phyloP scores from a whole-genome alignment of 495 filamentous ascomycete genomes.

The Hypoxylon subgilvum region DNA sequence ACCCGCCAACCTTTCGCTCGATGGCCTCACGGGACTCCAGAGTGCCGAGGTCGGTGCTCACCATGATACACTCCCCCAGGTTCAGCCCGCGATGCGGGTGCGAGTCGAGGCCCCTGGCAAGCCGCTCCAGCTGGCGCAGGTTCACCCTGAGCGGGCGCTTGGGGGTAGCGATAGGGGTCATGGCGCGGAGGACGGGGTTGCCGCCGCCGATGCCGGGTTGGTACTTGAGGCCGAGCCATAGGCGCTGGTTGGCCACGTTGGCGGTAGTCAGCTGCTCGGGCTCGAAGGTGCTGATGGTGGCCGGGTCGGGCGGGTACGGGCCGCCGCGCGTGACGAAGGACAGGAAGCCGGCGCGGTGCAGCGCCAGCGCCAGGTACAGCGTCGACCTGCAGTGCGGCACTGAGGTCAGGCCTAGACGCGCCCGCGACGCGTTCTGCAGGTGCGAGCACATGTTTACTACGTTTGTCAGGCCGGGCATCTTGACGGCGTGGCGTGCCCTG shows the following conservation, averaged over 20 bases:
- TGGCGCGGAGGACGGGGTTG: constrained; percentile 76
- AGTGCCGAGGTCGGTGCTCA: constrained; percentile 79
- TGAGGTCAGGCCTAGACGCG: constrained; percentile 84
- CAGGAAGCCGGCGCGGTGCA: constrained; percentile 85
- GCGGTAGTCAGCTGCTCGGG: constrained; percentile 71
- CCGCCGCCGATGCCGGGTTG: constrained; percentile 68
- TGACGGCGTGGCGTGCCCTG: constrained; percentile 10
- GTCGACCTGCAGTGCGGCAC: constrained; percentile 82
- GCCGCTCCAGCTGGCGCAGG: constrained; percentile 60
- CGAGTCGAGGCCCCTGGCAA: constrained; percentile 70
- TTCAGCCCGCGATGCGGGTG: constrained; percentile 73
- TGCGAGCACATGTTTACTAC: constrained; percentile 86
- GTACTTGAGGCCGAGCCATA: constrained; percentile 97
- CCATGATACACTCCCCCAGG: constrained; percentile 82
- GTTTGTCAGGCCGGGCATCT: constrained; percentile 87
- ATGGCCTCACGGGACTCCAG: constrained; percentile 87
- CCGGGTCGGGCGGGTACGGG: constrained; percentile 65
- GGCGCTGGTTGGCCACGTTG: constrained; percentile 76
- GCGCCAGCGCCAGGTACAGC: constrained; percentile 72
- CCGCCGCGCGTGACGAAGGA: constrained; percentile 81
- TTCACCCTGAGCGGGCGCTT: constrained; percentile 73
- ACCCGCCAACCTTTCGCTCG: constrained; percentile 81
- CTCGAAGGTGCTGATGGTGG: constrained; percentile 55
- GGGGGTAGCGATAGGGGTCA: constrained; percentile 76
- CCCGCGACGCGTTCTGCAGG: constrained; percentile 89